Conservation (phyloP, 139 green algal genomes). For the Diplosphaera chodatii region DNA sequence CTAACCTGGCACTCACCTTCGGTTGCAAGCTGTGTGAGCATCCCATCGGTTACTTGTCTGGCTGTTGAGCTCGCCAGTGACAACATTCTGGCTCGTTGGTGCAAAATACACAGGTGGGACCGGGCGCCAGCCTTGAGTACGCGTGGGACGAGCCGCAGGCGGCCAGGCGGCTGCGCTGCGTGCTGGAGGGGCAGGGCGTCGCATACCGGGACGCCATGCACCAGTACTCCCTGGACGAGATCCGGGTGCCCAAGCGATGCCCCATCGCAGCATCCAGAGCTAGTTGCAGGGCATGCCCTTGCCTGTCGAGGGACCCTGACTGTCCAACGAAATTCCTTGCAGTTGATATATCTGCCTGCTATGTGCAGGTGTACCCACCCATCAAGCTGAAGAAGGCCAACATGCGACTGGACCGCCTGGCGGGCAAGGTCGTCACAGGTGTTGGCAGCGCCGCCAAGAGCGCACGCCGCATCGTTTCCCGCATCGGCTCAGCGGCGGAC, state of each 20-base stretch:
- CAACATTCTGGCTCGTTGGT: too few relatives aligned
- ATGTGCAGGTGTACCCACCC: background rate
- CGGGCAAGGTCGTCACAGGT: background rate
- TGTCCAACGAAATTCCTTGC: too few relatives aligned
- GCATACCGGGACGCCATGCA: slow-evolving; percentile 9
- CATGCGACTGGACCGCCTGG: slow-evolving; percentile 1
- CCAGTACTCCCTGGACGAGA: slow-evolving; percentile 38
- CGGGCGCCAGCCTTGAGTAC: slow-evolving; percentile 21
- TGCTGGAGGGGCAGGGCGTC: slow-evolving; percentile 1
- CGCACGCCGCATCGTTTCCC: background rate
- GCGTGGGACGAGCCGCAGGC: slow-evolving; percentile 35
- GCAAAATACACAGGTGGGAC: too few relatives aligned
- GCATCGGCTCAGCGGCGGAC: background rate
- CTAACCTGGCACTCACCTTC: too few relatives aligned
- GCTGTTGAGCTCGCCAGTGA: too few relatives aligned
- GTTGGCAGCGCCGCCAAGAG: background rate
- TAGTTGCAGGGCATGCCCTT: too few relatives aligned
- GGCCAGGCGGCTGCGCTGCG: slow-evolving; percentile 15
- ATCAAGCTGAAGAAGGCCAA: background rate
- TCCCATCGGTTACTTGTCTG: too few relatives aligned
- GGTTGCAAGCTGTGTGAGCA: too few relatives aligned
- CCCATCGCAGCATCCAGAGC: too few relatives aligned
- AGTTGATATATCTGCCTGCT: too few relatives aligned
- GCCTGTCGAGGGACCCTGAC: too few relatives aligned
- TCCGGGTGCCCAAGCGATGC: too few relatives aligned